Evolutionary conservation across 2,329 filamentous ascomycete species (phyloP).

Genomic region (Claviceps sp.): DNA sequence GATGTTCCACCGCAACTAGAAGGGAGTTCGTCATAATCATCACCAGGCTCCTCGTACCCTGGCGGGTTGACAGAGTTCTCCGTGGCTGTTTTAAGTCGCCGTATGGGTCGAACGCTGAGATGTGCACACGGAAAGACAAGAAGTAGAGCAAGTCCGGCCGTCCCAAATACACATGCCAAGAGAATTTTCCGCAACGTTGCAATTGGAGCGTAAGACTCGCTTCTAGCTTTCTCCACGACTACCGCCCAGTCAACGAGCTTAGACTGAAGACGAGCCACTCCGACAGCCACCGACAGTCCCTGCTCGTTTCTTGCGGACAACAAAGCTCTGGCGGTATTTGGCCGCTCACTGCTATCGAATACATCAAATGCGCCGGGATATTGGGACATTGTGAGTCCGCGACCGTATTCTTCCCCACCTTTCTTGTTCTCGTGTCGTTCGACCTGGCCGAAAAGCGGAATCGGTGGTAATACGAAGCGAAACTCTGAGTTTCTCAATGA

Average conservation of each 20-base stretch:
- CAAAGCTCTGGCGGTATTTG: conserved; percentile 54
- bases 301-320: conserved; percentile 64
- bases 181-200: conserved; percentile 64
- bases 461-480: conserved; percentile 48
- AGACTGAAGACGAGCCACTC: conserved; percentile 58
- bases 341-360: conserved; percentile 35
- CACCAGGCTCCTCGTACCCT: conserved; percentile 35
- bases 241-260: conserved; percentile 69
- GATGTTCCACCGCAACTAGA: conserved; percentile 27
- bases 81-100: conserved; percentile 61
- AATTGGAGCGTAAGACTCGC: conserved; percentile 67
- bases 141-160: conserved; percentile 57
- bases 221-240: conserved; percentile 60
- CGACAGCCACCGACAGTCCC: conserved; percentile 57
- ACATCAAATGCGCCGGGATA: conserved; percentile 52
- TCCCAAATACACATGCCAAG: conserved; percentile 73
- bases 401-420: conserved; percentile 26
- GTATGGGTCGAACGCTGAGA: conserved; percentile 67
- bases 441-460: conserved; percentile 20
- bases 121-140: conserved; percentile 70
- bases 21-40: conserved; percentile 31
- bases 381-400: conserved; percentile 41
- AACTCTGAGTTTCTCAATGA: conserved; percentile 32
- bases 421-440: conserved; percentile 32
- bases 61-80: conserved; percentile 57